These are phyloP conservation scores for Ricinus communis DNA, from an alignment of 345 rosid genomes.

Conservation along the genomic window DNA sequence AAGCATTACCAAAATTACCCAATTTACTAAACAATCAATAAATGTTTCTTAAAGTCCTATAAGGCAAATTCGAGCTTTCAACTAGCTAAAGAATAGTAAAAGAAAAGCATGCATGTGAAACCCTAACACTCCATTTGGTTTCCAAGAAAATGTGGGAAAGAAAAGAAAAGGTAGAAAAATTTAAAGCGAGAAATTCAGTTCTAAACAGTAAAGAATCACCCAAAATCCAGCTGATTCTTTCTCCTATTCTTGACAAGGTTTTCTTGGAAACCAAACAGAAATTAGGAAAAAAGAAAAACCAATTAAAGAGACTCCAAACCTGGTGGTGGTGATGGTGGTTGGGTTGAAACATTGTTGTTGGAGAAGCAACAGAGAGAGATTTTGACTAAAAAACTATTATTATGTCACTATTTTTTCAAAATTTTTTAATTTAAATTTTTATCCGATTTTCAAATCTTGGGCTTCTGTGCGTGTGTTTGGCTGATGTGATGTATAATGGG, in stretches of 20 bases:
- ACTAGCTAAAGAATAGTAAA: not conserved
- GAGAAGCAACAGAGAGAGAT: too few species aligned
- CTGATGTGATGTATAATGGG: too few species aligned
- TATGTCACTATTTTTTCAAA: too few species aligned
- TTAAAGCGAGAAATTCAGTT: not conserved
- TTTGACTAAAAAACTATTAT: too few species aligned
- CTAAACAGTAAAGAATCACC: not conserved
- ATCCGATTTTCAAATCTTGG: too few species aligned
- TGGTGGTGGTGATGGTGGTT: constrained; percentile 11
- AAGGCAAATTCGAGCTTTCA: not conserved
- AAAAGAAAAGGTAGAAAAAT: too few species aligned
- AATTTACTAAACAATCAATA: constrained; percentile 5
- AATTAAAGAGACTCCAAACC: constrained; percentile 18
- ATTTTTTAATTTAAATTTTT: too few species aligned
- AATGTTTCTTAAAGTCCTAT: not conserved
- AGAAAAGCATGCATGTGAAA: constrained; percentile 1
- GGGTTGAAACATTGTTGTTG: constrained; percentile 18
- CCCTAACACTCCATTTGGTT: not conserved
- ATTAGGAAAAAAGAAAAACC: not conserved
- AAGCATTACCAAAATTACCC: not conserved
- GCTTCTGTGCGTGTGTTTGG: too few species aligned
- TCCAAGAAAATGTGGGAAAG: not conserved
- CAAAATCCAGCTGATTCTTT: not conserved
- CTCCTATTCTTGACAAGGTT: not conserved
- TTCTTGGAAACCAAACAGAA: constrained; percentile 5